Evolutionary conservation across 345 rosid species (phyloP), one percentile per base, ranked within the genome.

Genomic region (Populus deltoides): DNA sequence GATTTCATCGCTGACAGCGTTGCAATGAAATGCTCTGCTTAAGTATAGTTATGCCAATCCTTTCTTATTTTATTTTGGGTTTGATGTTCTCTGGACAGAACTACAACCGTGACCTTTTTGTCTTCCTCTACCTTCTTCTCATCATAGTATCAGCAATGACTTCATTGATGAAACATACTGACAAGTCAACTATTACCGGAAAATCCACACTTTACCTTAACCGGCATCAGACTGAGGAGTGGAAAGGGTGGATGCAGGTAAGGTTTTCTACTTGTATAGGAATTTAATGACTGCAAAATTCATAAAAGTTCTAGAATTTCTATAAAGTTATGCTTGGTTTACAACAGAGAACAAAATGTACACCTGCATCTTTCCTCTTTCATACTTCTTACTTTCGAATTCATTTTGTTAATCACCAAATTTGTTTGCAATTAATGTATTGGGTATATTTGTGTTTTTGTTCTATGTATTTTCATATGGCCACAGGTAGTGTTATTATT

Each of bases 181-280:
- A 96, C 81, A 91, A 89, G 83, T 93, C 98, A 20, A 83, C 90
- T 27, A 88, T 91, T 72, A 85, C 90, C 79, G 97, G 98, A 78
- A 93, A 92, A 79, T 66, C 97, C 72, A 89, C 89, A 68, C 92
- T 86, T 24, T 96, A 92, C 88, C 97, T 96, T 79, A 92, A 90
- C 81, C 88, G 96, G 71, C 94, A 93, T 87, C 97, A 95, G 80
- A 95, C 99, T n/a, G 98, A 93, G 80, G 98, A 96, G 83, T 96
- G 99, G 99, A 96, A 90, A 88, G 98, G 98, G 82, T 96, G 98
- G 97, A 96, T 96, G 99, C 98, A 96, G 99, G 99, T 88, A 82
- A 88, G 93, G 85, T 16, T 82, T 78, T 81, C 76, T 73, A 41
- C 27, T 79, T 29, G 9, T 70, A 1, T 22, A 11, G n/a, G 33